Base-by-base conservation (phyloP, 768 basidiomycete genomes). In the Cystobasidium tubakii region DNA sequence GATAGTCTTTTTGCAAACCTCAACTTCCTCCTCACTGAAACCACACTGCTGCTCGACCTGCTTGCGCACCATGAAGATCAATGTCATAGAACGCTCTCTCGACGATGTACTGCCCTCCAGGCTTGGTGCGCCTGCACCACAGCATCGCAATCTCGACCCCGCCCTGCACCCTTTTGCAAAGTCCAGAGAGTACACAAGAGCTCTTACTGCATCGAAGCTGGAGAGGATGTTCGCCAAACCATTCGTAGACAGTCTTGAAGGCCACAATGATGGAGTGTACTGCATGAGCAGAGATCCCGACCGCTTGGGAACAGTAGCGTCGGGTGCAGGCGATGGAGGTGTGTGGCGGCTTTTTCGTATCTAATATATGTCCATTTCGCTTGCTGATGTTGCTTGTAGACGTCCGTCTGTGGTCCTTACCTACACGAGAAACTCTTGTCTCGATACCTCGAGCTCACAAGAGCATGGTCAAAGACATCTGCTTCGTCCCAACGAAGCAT, bases 201-300 rank as follows among this genome's bases (percentile, higher is more conserved):
- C 96, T 1, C 81, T 97, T 57, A 95, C 93, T 76, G 96, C 96
- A 1, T 90, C 89, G 17, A 99, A 99, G 83, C 90, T 99, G 85
- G 95, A 97, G 65, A 85, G 91, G 73, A 91, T 99, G 83, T 97
- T 98, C 80, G 88, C 96, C n/a, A 97, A 96, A 78, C 96, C 96
- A 0, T 98, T 98, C 78, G 84, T 99, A 19, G 91, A 87, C 43
- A 85, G 87, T 66, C 81, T 99, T 62, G 94, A 96, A 74, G 96
- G 96, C 1, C 96, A 98, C 81, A 84, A 90, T 44, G 94, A 97
- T 80, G 92, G 92, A 21, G 88, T 97, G n/a, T 94, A 96, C 82
- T 87, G 88, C 23, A 82, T 97, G 73, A 86, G 86, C 19, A 88
- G 86, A 77, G 83, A 84, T 75, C 87, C 88, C 23, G 86, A 87